A percentile compares a stretch with the other conserved stretches of the same genome.
phyloP scores from a whole-genome alignment of 768 basidiomycete species.

The Suillus placidus region DNA sequence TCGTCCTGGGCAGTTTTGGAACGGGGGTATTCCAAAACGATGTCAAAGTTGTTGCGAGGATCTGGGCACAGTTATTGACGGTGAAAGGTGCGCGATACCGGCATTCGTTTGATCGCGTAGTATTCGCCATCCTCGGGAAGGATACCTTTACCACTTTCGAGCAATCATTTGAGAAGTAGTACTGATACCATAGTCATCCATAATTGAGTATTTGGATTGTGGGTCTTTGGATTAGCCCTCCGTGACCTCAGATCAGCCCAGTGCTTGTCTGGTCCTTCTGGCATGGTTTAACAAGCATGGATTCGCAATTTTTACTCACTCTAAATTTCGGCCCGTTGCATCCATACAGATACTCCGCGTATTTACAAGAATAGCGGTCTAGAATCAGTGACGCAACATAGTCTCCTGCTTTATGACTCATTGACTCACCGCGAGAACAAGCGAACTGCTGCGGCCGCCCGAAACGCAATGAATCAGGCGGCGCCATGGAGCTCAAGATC shows the following conservation, averaged over 20 bases:
- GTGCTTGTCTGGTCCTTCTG: not conserved
- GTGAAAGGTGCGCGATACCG: slow-evolving; percentile 54
- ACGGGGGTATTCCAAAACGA: slow-evolving; percentile 78
- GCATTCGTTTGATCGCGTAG: slow-evolving; percentile 58
- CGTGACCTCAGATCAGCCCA: not conserved
- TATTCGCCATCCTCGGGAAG: slow-evolving; percentile 67
- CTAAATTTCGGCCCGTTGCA: not conserved
- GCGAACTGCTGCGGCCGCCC: not conserved
- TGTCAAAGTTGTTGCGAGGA: slow-evolving; percentile 55
- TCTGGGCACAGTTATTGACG: slow-evolving; percentile 66
- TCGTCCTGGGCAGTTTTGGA: slow-evolving; percentile 77
- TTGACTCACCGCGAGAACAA: not conserved
- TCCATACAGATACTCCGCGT: no score
- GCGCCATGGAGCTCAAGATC: not conserved
- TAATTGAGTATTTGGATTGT: not conserved
- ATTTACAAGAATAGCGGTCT: not conserved
- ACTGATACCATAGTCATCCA: not conserved
- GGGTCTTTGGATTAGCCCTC: not conserved
- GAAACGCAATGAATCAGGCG: not conserved
- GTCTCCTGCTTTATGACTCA: not conserved
- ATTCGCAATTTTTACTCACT: not conserved
- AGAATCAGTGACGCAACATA: slow-evolving; percentile 1
- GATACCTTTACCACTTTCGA: slow-evolving; percentile 49
- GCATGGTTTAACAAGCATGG: not conserved
- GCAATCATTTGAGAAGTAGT: slow-evolving; percentile 33